phyloP scores from a whole-genome alignment of 345 rosid species.

The Eucalyptus viminalis region DNA sequence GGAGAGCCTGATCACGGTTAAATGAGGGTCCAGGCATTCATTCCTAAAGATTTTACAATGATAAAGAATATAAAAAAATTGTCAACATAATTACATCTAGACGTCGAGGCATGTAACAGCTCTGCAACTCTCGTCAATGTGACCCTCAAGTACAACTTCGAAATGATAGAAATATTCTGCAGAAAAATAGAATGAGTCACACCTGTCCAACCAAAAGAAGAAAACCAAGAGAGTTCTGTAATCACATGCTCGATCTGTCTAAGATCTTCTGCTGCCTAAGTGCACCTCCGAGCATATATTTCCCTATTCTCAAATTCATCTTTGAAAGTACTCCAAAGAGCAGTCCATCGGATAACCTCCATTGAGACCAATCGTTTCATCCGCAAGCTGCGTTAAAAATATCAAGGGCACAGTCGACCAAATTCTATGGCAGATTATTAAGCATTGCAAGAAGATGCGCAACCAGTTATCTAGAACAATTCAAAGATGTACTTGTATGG shows the following conservation, averaged over 20 bases:
- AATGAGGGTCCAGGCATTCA: neutral
- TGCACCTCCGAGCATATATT: slow-evolving; percentile 71
- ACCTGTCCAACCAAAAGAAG: neutral
- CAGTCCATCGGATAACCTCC: too few relatives aligned
- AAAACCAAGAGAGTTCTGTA: neutral
- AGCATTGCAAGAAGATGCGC: neutral
- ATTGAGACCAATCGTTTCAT: too few relatives aligned
- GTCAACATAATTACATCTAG: slow-evolving; percentile 23
- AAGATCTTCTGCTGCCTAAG: slow-evolving; percentile 90
- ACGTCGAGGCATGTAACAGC: slow-evolving; percentile 59
- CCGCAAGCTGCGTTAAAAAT: too few relatives aligned
- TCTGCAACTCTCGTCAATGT: slow-evolving; percentile 83
- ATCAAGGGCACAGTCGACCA: too few relatives aligned
- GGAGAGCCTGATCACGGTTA: too few relatives aligned
- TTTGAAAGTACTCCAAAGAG: too few relatives aligned
- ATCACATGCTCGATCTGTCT: slow-evolving; percentile 79
- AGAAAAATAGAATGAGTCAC: neutral
- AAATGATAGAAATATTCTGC: slow-evolving; percentile 94
- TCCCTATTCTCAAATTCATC: slow-evolving; percentile 15
- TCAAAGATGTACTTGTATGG: slow-evolving; percentile 34
- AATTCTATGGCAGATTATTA: too few relatives aligned
- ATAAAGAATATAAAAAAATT: neutral
- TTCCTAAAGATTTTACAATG: too few relatives aligned
- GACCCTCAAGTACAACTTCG: slow-evolving; percentile 74
- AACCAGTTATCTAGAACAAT: neutral